Percentiles rank a stretch among this genome's conserved stretches.
Conservation (phyloP, 768 basidiomycete species). For the Pulveroboletus sp. region DNA sequence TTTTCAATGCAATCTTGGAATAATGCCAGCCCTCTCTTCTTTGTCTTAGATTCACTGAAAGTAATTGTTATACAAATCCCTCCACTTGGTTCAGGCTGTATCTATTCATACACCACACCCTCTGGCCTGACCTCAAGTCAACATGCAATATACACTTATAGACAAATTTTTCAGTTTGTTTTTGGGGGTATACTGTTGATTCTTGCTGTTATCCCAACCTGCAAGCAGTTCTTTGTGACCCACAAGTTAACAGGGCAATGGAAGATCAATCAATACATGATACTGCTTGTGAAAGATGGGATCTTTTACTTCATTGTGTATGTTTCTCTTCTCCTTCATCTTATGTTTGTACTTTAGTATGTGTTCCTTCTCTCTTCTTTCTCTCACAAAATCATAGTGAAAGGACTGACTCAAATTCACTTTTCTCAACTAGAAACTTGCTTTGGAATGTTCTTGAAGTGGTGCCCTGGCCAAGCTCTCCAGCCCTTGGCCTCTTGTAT, state of each 20-base stretch:
- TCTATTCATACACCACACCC: not conserved
- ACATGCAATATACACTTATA: too few species aligned
- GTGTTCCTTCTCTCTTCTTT: not conserved
- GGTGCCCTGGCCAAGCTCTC: not conserved
- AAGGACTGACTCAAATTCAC: too few species aligned
- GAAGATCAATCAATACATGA: constrained; percentile 3
- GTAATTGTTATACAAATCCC: not conserved
- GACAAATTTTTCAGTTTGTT: constrained; percentile 5
- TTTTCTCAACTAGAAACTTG: not conserved
- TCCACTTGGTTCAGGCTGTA: not conserved
- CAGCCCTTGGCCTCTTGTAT: not conserved
- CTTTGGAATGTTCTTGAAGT: constrained; percentile 1
- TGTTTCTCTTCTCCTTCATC: not conserved
- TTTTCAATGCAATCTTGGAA: too few species aligned
- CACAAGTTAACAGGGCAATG: constrained; percentile 8
- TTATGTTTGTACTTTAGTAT: not conserved
- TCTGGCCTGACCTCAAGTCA: not conserved
- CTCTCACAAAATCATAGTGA: not conserved
- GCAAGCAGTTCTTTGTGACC: not conserved
- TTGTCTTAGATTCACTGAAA: too few species aligned
- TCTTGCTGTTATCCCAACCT: not conserved
- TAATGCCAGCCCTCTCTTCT: not conserved
- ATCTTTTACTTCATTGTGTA: constrained; percentile 16
- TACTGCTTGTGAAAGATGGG: constrained; percentile 8
- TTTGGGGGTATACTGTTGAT: constrained; percentile 4